Conservation (phyloP, 2,329 filamentous ascomycete genomes). For the Aspergillus chevalieri region DNA sequence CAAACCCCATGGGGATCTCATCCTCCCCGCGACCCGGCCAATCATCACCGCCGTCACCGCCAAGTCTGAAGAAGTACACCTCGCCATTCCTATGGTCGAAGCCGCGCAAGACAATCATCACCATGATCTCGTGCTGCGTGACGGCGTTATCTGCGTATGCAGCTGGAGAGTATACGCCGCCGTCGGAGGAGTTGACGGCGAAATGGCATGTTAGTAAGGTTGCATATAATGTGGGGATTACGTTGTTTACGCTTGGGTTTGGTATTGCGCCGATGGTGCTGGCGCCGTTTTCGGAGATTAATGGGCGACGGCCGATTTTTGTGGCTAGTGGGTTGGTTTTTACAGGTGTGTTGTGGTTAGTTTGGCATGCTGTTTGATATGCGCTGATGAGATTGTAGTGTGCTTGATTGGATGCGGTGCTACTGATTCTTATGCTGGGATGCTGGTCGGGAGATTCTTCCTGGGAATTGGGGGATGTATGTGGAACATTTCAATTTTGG, state of each 20-base stretch:
- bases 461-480: conserved; percentile 66
- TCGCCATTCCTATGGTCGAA: conserved; percentile 67
- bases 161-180: conserved; percentile 70
- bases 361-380: not conserved
- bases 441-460: conserved; percentile 68
- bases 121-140: conserved; percentile 65
- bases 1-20: conserved; percentile 29
- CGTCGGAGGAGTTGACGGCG: conserved; percentile 57
- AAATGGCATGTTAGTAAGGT: conserved; percentile 60
- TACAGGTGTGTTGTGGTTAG: conserved; percentile 34
- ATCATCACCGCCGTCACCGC: conserved; percentile 46
- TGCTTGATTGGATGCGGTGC: conserved; percentile 69
- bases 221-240: conserved; percentile 64
- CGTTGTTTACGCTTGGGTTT: conserved; percentile 72
- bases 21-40: conserved; percentile 16
- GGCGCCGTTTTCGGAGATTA: conserved; percentile 77
- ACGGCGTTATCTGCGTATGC: conserved; percentile 71
- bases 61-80: conserved; percentile 59
- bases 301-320: conserved; percentile 76
- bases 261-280: conserved; percentile 78
- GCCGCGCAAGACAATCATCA: conserved; percentile 59
- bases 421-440: conserved; percentile 60
- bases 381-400: conserved; percentile 11
- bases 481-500: conserved; percentile 12
- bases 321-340: conserved; percentile 64